Evolutionary conservation across 495 filamentous ascomycete genomes (phyloP).

Genomic region (Hypoxylon lenormandii): DNA sequence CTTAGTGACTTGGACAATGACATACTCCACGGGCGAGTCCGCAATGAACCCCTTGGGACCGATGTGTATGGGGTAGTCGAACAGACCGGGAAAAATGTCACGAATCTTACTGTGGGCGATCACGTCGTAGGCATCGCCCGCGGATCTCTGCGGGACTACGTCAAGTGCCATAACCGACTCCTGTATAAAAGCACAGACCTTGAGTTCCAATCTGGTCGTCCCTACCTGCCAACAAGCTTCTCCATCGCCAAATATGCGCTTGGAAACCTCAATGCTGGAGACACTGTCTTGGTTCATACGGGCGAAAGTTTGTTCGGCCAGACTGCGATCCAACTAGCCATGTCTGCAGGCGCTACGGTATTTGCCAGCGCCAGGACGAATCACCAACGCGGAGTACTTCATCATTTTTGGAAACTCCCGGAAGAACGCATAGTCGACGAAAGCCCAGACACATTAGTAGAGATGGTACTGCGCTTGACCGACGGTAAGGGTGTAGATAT

Average conservation of each 20-base stretch:
- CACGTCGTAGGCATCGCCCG: conserved; percentile 53
- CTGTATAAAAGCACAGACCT: conserved; percentile 48
- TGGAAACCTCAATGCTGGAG: conserved; percentile 46
- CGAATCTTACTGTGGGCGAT: conserved; percentile 53
- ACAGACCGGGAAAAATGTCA: conserved; percentile 54
- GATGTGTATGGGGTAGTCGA: conserved; percentile 60
- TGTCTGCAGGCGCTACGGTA: conserved; percentile 58
- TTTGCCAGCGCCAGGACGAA: conserved; percentile 59
- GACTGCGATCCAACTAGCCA: conserved; percentile 61
- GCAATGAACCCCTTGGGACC: conserved; percentile 49
- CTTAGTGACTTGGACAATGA: conserved; percentile 24
- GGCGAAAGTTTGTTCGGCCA: conserved; percentile 64
- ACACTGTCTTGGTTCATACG: conserved; percentile 64
- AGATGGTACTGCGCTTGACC: conserved; percentile 56
- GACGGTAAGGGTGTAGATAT: conserved; percentile 65
- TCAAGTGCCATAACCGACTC: conserved; percentile 32
- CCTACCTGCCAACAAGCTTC: conserved; percentile 59
- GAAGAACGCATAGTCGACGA: conserved; percentile 60
- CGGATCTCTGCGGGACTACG: conserved; percentile 49
- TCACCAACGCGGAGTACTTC: conserved; percentile 55
- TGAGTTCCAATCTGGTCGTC: conserved; percentile 53
- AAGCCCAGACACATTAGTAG: conserved; percentile 45
- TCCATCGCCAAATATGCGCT: conserved; percentile 61
- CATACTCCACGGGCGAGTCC: conserved; percentile 46
- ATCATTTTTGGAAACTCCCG: conserved; percentile 54